A percentile compares a stretch with the other conserved stretches of the same genome.
phyloP scores from a whole-genome alignment of 345 rosid genomes.

The Anastatica hierochuntica region DNA sequence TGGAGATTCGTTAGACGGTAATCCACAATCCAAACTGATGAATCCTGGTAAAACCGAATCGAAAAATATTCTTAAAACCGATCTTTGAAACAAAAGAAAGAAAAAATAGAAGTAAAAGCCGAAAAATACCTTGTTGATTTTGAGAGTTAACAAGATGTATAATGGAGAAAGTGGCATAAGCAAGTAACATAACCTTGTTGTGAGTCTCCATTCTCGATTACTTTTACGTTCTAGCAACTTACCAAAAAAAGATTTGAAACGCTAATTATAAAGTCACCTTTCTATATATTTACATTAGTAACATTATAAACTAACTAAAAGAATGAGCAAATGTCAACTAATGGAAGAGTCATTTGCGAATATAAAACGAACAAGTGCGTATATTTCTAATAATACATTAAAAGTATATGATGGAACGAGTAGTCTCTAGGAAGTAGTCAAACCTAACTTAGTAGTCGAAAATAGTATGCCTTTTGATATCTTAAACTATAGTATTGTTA shows the following conservation, averaged over 20 bases:
- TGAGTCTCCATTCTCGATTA: constrained; percentile 5
- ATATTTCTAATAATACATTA: neutral
- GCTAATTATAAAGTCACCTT: neutral
- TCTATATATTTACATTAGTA: neutral
- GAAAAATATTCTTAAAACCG: neutral
- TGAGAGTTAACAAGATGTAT: constrained; percentile 9
- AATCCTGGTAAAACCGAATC: constrained; percentile 16
- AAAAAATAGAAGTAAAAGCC: no score
- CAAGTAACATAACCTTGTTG: neutral
- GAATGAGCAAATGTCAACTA: constrained; percentile 7
- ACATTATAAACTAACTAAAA: neutral
- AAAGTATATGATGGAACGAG: no score
- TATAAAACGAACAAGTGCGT: neutral
- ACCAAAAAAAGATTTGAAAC: neutral
- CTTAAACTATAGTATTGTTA: neutral
- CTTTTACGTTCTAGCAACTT: neutral
- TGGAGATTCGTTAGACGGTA: constrained; percentile 5
- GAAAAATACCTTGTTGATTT: constrained; percentile 17
- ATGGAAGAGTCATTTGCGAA: constrained; percentile 1
- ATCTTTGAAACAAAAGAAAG: neutral
- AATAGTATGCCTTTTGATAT: no score
- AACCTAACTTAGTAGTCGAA: no score
- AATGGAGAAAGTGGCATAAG: neutral
- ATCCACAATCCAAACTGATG: constrained; percentile 42
- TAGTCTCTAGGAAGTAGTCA: no score